Evolutionary conservation across 2,329 filamentous ascomycete species (phyloP).

Genomic region (Talaromyces sp.): DNA sequence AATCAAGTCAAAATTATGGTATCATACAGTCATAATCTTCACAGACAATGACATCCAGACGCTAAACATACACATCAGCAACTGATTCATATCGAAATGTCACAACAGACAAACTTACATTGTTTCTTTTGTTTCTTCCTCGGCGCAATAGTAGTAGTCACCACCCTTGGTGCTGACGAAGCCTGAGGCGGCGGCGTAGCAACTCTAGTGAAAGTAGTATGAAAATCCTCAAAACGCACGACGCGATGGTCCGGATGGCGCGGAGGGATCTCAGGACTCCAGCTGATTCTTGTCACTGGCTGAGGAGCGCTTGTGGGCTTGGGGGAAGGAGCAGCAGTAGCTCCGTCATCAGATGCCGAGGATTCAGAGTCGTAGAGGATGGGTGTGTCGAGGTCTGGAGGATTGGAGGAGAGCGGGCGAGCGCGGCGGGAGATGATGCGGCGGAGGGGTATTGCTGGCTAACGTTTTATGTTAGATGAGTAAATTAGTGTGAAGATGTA

Average conservation of each 20-base stretch:
- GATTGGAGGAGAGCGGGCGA: conserved; percentile 13
- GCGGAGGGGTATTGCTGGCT: background rate
- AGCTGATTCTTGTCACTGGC: background rate
- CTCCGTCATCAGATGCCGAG: background rate
- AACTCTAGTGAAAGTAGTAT: background rate
- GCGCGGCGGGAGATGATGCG: conserved; percentile 10
- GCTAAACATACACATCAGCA: background rate
- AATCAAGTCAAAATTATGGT: background rate
- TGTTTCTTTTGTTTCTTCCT: conserved; percentile 4
- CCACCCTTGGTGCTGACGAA: background rate
- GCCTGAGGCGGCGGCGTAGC: background rate
- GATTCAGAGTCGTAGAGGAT: background rate
- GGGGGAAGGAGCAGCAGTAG: background rate
- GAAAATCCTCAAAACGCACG: background rate
- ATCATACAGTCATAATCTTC: background rate
- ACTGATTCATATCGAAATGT: background rate
- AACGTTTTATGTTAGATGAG: background rate
- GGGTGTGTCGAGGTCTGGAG: conserved; percentile 12
- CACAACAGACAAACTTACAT: background rate
- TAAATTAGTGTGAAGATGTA: background rate
- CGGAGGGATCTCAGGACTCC: background rate
- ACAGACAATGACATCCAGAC: conserved; percentile 2
- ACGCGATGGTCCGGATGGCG: conserved; percentile 7
- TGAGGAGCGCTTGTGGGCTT: background rate
- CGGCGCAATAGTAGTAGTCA: background rate